phyloP scores from a whole-genome alignment of 2,329 filamentous ascomycete genomes.

The Xylariaceae sp. region DNA sequence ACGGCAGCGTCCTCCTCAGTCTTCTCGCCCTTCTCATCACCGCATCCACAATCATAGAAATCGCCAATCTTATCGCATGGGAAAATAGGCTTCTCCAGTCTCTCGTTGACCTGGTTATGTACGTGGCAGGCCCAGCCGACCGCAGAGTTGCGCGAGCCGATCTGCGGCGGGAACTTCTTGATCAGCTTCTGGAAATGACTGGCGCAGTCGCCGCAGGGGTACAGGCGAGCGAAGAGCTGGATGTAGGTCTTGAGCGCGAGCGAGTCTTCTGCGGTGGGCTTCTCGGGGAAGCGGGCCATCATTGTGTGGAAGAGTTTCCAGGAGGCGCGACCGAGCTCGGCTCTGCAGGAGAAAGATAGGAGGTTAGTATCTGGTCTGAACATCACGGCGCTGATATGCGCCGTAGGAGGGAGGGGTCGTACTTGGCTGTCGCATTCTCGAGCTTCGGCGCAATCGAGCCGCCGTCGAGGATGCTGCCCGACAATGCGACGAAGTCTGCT shows the following conservation, averaged over 20 bases:
- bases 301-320: constrained; percentile 69
- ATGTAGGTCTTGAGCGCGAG: constrained; percentile 60
- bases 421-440: constrained; percentile 78
- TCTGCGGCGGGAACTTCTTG: constrained; percentile 59
- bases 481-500: constrained; percentile 40
- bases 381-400: no score
- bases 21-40: constrained; percentile 46
- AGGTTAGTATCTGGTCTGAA: constrained; percentile 4
- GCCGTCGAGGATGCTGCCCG: constrained; percentile 53
- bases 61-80: constrained; percentile 64
- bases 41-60: constrained; percentile 67
- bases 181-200: constrained; percentile 60
- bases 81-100: constrained; percentile 56
- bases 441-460: constrained; percentile 74
- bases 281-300: constrained; percentile 63
- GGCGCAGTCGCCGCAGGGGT: constrained; percentile 66
- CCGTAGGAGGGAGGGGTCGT: constrained; percentile 25
- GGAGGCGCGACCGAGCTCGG: constrained; percentile 61
- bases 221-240: constrained; percentile 61
- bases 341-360: constrained; percentile 35
- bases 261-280: constrained; percentile 57
- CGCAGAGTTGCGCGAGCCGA: constrained; percentile 56
- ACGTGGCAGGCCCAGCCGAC: constrained; percentile 64
- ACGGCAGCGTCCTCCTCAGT: constrained; percentile 10
- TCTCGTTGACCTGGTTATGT: constrained; percentile 63